A percentile compares a stretch with the other conserved stretches of the same genome.
Evolutionary conservation across 176 grass and related monocot species (phyloP).

Genomic region (Echinochloa phyllopogon): DNA sequence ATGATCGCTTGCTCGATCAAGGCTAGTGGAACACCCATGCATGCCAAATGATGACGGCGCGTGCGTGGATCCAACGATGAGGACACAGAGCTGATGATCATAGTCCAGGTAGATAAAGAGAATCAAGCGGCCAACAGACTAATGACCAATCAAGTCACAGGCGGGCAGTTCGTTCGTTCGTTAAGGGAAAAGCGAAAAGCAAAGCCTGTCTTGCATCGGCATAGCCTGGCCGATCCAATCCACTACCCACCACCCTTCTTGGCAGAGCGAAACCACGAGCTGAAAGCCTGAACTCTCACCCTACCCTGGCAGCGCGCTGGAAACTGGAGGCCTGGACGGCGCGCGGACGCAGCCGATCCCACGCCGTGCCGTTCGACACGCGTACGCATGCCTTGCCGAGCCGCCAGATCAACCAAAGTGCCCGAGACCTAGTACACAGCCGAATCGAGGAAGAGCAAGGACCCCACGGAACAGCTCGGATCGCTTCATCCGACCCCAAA

Average conservation of each 20-base stretch:
- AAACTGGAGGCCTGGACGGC: too few species aligned
- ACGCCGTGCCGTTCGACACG: background rate
- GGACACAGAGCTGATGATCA: background rate
- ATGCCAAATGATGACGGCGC: slow-evolving; percentile 12
- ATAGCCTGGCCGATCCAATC: background rate
- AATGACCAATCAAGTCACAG: background rate
- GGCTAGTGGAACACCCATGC: slow-evolving; percentile 3
- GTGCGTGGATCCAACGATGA: slow-evolving; percentile 38
- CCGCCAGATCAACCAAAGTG: background rate
- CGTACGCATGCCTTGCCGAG: too few species aligned
- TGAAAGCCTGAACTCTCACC: background rate
- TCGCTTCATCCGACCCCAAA: too few species aligned
- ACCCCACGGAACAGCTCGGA: background rate
- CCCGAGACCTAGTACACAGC: background rate
- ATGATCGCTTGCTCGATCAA: slow-evolving; percentile 7
- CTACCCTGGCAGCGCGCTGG: too few species aligned
- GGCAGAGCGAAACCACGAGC: background rate
- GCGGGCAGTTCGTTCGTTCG: background rate
- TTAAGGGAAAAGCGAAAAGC: background rate
- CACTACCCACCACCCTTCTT: background rate
- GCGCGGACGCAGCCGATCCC: background rate
- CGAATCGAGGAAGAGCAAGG: background rate
- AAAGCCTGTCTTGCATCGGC: background rate
- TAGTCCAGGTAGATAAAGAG: slow-evolving; percentile 32
- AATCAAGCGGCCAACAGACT: background rate